Evolutionary conservation across 495 filamentous ascomycete species (phyloP).

Genomic region (Jackrogersella minutella): DNA sequence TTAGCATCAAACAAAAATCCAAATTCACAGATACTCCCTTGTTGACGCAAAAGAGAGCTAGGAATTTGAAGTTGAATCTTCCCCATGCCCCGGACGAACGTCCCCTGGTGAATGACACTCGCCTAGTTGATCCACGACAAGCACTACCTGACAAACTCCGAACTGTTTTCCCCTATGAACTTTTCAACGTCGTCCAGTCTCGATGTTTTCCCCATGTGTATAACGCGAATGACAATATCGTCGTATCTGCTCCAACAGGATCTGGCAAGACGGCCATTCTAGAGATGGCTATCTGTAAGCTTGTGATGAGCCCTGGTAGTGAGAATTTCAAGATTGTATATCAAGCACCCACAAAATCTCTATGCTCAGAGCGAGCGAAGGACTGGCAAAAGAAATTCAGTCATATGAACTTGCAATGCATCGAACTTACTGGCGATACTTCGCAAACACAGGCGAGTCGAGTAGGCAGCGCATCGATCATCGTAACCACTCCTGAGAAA

Average conservation of each 20-base stretch:
- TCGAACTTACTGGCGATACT: constrained; percentile 93
- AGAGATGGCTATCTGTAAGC: constrained; percentile 88
- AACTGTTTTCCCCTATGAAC: constrained; percentile 76
- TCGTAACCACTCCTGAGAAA: constrained; percentile 97
- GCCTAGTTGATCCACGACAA: constrained; percentile 71
- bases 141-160: constrained; percentile 80
- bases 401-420: constrained; percentile 75
- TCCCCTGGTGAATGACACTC: constrained; percentile 67
- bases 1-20: constrained; percentile 42
- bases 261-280: constrained; percentile 93
- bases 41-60: constrained; percentile 26
- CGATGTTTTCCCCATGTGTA: constrained; percentile 82
- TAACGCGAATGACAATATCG: constrained; percentile 79
- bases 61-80: constrained; percentile 29
- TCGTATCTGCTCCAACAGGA: constrained; percentile 89
- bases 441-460: constrained; percentile 74
- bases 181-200: constrained; percentile 94
- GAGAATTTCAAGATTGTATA: constrained; percentile 92
- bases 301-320: constrained; percentile 67
- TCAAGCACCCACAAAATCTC: constrained; percentile 91
- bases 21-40: constrained; percentile 18
- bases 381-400: constrained; percentile 91
- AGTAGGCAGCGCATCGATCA: constrained; percentile 85
- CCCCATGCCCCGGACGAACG: constrained; percentile 43
- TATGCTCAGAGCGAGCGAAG: constrained; percentile 80